phyloP scores from a whole-genome alignment of 2,329 filamentous ascomycete species.

The Xylaria sp. region DNA sequence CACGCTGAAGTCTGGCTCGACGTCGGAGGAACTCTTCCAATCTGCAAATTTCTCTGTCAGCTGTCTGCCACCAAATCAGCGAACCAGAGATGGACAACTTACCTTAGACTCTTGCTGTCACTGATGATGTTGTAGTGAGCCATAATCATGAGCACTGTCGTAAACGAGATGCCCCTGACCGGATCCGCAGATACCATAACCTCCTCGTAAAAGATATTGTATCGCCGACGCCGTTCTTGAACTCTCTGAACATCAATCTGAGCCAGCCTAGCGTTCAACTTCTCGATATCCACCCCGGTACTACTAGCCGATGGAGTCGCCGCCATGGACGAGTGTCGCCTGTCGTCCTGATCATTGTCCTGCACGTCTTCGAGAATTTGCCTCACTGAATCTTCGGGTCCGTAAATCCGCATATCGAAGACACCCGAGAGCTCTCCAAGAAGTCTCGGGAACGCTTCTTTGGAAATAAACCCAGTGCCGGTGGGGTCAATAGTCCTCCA shows the following conservation, averaged over 20 bases:
- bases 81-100: conserved; percentile 28
- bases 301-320: conserved; percentile 41
- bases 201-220: conserved; percentile 96
- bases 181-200: conserved; percentile 89
- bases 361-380: conserved; percentile 81
- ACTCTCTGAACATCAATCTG: conserved; percentile 72
- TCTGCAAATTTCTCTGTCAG: conserved; percentile 38
- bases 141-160: conserved; percentile 85
- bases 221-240: conserved; percentile 66
- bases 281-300: conserved; percentile 64
- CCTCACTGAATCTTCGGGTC: conserved; percentile 81
- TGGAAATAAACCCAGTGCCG: conserved; percentile 85
- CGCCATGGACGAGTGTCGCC: conserved; percentile 51
- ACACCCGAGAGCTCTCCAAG: conserved; percentile 89
- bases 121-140: conserved; percentile 99
- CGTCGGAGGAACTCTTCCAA: conserved; percentile 92
- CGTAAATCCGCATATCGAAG: conserved; percentile 96
- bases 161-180: conserved; percentile 85
- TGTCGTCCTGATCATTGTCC: conserved; percentile 45
- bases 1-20: conserved; percentile 81
- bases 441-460: conserved; percentile 81
- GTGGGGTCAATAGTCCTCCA: conserved; percentile 94
- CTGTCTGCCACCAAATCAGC: not conserved
- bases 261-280: conserved; percentile 66
- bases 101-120: conserved; percentile 90